Percentiles rank a stretch among this genome's conserved stretches.
Conservation (phyloP, 1,284 basidiomycete species). For the Hemileia vastatrix region DNA sequence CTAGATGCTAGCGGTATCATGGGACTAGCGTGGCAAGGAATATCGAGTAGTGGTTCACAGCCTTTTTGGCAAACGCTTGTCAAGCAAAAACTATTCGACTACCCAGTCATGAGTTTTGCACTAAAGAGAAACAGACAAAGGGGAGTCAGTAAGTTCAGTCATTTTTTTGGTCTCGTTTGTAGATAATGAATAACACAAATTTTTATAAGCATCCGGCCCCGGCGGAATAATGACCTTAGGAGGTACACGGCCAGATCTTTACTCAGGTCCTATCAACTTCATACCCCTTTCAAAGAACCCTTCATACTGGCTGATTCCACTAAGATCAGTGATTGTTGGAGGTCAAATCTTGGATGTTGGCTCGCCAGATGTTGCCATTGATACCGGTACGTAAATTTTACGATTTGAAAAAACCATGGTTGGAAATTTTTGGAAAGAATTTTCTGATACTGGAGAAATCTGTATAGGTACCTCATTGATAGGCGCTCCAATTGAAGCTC, state of each 20-base stretch:
- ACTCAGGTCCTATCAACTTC: slow-evolving; percentile 15
- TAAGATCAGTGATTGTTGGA: slow-evolving; percentile 9
- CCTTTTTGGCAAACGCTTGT: slow-evolving; percentile 21
- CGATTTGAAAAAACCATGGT: background rate
- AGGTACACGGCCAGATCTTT: slow-evolving; percentile 13
- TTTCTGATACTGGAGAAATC: background rate
- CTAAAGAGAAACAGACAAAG: slow-evolving; percentile 3
- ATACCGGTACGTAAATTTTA: slow-evolving; percentile 7
- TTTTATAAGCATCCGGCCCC: slow-evolving; percentile 5
- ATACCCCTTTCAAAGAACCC: slow-evolving; percentile 20
- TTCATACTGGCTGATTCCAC: slow-evolving; percentile 20
- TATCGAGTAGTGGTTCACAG: slow-evolving; percentile 16
- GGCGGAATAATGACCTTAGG: slow-evolving; percentile 23
- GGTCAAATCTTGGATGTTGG: slow-evolving; percentile 13
- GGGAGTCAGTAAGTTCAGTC: background rate
- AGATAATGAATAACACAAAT: background rate
- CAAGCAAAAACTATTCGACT: slow-evolving; percentile 8
- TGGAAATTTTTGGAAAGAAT: background rate
- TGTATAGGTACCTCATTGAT: slow-evolving; percentile 18
- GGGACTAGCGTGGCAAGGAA: slow-evolving; percentile 21
- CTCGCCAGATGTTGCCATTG: slow-evolving; percentile 18
- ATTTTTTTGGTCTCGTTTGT: background rate
- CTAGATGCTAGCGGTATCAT: slow-evolving; percentile 19
- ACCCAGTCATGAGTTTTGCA: slow-evolving; percentile 20
- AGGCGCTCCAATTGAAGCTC: slow-evolving; percentile 13